A percentile compares a stretch with the other conserved stretches of the same genome.
Evolutionary conservation across 345 rosid genomes (phyloP).

Genomic region (Aegle marmelos): DNA sequence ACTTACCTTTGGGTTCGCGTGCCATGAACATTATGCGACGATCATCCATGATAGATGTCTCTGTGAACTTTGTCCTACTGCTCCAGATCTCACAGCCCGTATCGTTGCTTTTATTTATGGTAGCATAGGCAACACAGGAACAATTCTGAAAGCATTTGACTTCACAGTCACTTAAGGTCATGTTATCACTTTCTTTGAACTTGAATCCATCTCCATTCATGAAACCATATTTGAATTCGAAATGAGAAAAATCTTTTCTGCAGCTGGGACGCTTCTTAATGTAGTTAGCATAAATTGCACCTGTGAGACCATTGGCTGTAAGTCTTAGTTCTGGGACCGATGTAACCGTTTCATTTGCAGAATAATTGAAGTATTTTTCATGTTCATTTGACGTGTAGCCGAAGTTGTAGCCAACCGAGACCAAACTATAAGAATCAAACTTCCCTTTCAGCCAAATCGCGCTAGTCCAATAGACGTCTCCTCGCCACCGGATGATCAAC

Average conservation of each 20-base stretch:
- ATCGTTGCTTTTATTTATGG: not conserved
- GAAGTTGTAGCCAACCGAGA: not conserved
- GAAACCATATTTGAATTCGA: no score
- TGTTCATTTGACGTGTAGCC: slow-evolving; percentile 21
- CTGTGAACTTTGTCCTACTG: not conserved
- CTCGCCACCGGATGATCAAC: slow-evolving; percentile 20
- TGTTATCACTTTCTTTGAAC: no score
- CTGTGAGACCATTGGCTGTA: not conserved
- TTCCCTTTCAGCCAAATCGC: slow-evolving; percentile 7
- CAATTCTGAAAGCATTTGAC: no score
- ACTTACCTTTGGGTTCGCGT: not conserved
- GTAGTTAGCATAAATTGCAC: no score
- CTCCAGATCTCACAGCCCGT: not conserved
- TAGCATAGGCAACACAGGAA: not conserved
- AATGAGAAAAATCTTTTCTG: not conserved
- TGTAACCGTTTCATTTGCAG: not conserved
- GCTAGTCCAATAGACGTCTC: slow-evolving; percentile 23
- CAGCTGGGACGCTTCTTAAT: no score
- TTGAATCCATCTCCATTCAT: no score
- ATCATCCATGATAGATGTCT: no score
- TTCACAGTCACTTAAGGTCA: no score
- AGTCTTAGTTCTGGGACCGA: not conserved
- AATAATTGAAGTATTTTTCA: slow-evolving; percentile 24
- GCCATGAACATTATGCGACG: no score
- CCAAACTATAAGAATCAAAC: no score